Percentiles rank a stretch among this genome's conserved stretches.
Evolutionary conservation across 768 basidiomycete species (phyloP).

Genomic region (Dacryopinax spathularia): DNA sequence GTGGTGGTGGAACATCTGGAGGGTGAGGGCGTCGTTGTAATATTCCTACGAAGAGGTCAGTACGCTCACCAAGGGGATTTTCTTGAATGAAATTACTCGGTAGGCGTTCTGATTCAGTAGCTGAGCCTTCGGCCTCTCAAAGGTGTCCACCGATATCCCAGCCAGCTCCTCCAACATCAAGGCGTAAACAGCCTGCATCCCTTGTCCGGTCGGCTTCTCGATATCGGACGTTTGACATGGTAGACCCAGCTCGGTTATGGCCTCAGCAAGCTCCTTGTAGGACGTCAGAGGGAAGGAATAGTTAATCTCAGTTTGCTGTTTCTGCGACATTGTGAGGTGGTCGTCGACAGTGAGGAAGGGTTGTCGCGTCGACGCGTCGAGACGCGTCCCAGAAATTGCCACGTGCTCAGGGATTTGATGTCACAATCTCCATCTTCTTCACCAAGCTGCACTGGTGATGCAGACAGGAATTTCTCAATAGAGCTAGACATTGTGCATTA

Average conservation of each 20-base stretch:
- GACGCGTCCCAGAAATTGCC: background rate
- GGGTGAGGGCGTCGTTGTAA: constrained; percentile 42
- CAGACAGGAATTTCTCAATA: too few relatives aligned
- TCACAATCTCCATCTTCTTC: background rate
- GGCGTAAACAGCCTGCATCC: constrained; percentile 53
- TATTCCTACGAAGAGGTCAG: constrained; percentile 38
- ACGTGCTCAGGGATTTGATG: background rate
- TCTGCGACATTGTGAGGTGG: background rate
- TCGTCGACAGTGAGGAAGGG: background rate
- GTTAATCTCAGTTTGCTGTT: background rate
- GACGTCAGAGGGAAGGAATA: constrained; percentile 2
- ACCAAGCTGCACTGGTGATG: background rate
- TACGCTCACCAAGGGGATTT: background rate
- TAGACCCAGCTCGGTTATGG: background rate
- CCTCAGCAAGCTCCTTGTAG: constrained; percentile 1
- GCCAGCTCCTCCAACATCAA: constrained; percentile 62
- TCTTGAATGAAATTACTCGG: constrained; percentile 31
- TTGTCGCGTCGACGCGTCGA: background rate
- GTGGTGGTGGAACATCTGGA: constrained; percentile 55
- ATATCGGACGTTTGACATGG: constrained; percentile 23
- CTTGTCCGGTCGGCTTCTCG: constrained; percentile 48
- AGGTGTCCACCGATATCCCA: constrained; percentile 40
- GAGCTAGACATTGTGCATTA: too few relatives aligned
- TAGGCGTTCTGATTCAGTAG: constrained; percentile 40
- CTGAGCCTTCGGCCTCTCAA: constrained; percentile 45